phyloP scores from a whole-genome alignment of 768 basidiomycete genomes.

The Trametes gibbosa region DNA sequence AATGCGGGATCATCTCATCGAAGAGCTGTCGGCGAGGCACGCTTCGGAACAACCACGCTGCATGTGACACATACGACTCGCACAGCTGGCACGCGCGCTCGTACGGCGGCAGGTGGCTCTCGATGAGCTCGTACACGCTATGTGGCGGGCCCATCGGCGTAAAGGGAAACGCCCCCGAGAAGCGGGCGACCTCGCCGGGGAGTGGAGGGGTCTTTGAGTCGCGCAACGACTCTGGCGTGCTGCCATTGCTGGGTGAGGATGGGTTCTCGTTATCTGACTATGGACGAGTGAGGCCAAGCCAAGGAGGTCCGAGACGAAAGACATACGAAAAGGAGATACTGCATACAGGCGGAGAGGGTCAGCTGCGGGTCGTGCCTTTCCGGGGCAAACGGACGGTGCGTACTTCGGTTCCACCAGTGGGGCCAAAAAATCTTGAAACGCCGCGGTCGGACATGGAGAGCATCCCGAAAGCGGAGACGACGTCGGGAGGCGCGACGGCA shows the following conservation, averaged over 20 bases:
- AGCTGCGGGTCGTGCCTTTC: too few species aligned
- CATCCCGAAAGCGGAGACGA: conserved; percentile 58
- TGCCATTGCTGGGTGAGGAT: conserved; percentile 21
- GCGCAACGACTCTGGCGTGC: conserved; percentile 27
- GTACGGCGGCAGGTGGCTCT: conserved; percentile 52
- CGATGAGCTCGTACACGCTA: conserved; percentile 49
- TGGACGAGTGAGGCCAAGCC: conserved; percentile 1
- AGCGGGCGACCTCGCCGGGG: conserved; percentile 38
- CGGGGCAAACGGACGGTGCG: conserved; percentile 27
- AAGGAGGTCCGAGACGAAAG: not conserved
- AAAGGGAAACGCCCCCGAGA: conserved; percentile 63
- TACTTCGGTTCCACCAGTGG: conserved; percentile 68
- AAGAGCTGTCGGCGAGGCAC: conserved; percentile 53
- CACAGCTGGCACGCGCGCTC: conserved; percentile 46
- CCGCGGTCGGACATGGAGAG: conserved; percentile 69
- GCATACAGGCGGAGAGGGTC: not conserved
- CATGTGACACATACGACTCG: conserved; percentile 45
- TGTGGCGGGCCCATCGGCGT: conserved; percentile 51
- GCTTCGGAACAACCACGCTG: conserved; percentile 51
- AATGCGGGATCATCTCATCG: conserved; percentile 59
- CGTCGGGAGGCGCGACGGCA: conserved; percentile 35
- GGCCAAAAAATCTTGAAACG: conserved; percentile 73
- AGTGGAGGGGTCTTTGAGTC: conserved; percentile 31
- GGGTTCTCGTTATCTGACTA: conserved; percentile 18
- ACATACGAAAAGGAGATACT: conserved; percentile 25